A percentile compares a stretch with the other conserved stretches of the same genome.
These are phyloP conservation scores for Volvariella surrecta DNA, from an alignment of 1,284 basidiomycete species.

Conservation along the genomic window DNA sequence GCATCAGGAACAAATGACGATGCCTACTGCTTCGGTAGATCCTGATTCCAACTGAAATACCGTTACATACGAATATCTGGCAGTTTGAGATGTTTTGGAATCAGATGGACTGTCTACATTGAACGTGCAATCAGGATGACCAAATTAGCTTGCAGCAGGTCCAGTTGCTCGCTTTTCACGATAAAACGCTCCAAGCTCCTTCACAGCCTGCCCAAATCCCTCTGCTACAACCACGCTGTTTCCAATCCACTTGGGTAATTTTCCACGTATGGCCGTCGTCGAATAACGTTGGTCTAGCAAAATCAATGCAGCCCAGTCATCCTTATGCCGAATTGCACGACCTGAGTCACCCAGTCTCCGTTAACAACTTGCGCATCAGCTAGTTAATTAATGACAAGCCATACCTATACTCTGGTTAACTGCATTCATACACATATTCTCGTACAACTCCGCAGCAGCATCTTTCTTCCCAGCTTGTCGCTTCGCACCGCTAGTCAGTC, in stretches of 20 bases:
- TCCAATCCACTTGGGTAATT: constrained; percentile 87
- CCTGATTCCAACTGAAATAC: too few relatives aligned
- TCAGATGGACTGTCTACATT: too few relatives aligned
- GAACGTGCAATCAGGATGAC: too few relatives aligned
- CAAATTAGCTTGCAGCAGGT: too few relatives aligned
- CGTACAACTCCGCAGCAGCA: constrained; percentile 79
- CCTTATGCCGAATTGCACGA: constrained; percentile 81
- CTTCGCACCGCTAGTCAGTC: constrained; percentile 10
- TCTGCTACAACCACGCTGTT: constrained; percentile 52
- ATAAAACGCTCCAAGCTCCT: constrained; percentile 65
- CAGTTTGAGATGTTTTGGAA: too few relatives aligned
- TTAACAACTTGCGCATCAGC: constrained; percentile 7
- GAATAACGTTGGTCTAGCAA: constrained; percentile 81
- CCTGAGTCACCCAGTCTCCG: constrained; percentile 34
- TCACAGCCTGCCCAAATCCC: constrained; percentile 70
- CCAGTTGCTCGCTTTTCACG: constrained; percentile 24
- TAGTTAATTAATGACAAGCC: constrained; percentile 17
- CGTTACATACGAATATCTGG: too few relatives aligned
- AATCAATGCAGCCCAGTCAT: constrained; percentile 81
- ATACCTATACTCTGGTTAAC: constrained; percentile 96
- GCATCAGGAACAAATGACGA: too few relatives aligned
- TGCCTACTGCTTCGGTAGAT: too few relatives aligned
- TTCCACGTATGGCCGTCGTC: constrained; percentile 55
- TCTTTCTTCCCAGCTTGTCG: constrained; percentile 42
- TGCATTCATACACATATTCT: constrained; percentile 93